Evolutionary conservation across 1,284 basidiomycete genomes (phyloP).

Genomic region (Calocybe gambosa): DNA sequence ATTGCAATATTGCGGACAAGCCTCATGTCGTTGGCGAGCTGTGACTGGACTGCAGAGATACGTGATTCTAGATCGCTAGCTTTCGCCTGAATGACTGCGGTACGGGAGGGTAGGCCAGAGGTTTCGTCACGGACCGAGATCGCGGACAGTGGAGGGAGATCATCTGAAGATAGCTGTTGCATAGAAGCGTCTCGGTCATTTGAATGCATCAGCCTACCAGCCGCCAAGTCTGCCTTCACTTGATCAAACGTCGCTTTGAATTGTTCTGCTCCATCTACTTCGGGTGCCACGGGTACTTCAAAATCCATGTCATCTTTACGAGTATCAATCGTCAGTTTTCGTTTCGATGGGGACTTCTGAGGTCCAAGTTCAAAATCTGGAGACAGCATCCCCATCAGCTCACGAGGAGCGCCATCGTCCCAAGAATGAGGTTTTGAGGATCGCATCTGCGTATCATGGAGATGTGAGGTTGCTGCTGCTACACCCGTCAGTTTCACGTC

Average conservation of each 20-base stretch:
- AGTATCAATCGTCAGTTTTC: conserved; percentile 26
- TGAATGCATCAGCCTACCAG: conserved; percentile 28
- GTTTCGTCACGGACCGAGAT: conserved; percentile 10
- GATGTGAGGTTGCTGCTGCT: conserved; percentile 77
- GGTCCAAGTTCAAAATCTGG: conserved; percentile 20
- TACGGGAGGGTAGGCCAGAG: conserved; percentile 42
- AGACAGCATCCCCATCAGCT: conserved; percentile 36
- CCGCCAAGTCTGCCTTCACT: conserved; percentile 78
- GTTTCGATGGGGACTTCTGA: conserved; percentile 20
- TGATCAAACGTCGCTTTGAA: conserved; percentile 80
- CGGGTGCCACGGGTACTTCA: conserved; percentile 39
- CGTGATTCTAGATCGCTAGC: conserved; percentile 59
- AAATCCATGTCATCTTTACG: conserved; percentile 29
- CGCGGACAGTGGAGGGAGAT: conserved; percentile 2
- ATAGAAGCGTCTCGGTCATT: conserved; percentile 17
- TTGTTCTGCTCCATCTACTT: conserved; percentile 51
- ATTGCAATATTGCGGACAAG: conserved; percentile 79
- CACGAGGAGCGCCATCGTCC: conserved; percentile 36
- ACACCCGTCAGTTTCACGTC: conserved; percentile 75
- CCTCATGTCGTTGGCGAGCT: conserved; percentile 69
- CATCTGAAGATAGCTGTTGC: conserved; percentile 1
- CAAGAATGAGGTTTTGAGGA: conserved; percentile 36
- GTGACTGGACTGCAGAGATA: conserved; percentile 50
- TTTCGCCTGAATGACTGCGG: conserved; percentile 54
- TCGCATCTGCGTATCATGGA: conserved; percentile 53